phyloP scores from a whole-genome alignment of 257 asterid species.

The Echium plantagineum region DNA sequence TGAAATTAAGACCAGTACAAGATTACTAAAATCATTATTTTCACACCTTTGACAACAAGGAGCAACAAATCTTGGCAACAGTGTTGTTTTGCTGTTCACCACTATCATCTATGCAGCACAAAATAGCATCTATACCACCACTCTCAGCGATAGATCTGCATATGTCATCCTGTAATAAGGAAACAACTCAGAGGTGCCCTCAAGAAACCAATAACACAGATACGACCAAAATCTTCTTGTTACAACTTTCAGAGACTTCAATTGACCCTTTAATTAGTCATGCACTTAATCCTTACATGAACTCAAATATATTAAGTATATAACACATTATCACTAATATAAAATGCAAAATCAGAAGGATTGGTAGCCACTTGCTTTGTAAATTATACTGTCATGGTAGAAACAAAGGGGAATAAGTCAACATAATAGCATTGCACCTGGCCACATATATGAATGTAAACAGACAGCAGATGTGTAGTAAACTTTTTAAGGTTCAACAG shows the following conservation, averaged over 20 bases:
- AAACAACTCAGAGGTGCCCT: constrained; percentile 7
- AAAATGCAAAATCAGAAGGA: not conserved
- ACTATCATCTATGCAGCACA: constrained; percentile 60
- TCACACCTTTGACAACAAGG: constrained; percentile 75
- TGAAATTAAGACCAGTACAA: not conserved
- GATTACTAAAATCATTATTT: not conserved
- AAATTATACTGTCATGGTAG: not conserved
- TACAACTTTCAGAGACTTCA: not conserved
- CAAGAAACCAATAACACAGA: constrained; percentile 4
- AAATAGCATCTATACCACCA: constrained; percentile 76
- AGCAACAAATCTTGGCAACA: constrained; percentile 67
- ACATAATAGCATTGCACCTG: not conserved
- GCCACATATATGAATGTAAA: not conserved
- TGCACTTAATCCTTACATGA: too few species aligned
- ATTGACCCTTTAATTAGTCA: not conserved
- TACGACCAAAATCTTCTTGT: constrained; percentile 3
- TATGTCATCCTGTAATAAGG: constrained; percentile 67
- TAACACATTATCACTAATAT: not conserved
- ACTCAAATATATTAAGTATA: not conserved
- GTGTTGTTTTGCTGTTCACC: constrained; percentile 47
- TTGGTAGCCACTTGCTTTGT: not conserved
- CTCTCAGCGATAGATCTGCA: constrained; percentile 65
- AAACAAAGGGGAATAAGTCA: not conserved
- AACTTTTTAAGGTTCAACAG: not conserved
- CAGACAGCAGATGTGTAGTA: not conserved